phyloP scores from a whole-genome alignment of 768 basidiomycete species.

The Tephrocybe rancida region DNA sequence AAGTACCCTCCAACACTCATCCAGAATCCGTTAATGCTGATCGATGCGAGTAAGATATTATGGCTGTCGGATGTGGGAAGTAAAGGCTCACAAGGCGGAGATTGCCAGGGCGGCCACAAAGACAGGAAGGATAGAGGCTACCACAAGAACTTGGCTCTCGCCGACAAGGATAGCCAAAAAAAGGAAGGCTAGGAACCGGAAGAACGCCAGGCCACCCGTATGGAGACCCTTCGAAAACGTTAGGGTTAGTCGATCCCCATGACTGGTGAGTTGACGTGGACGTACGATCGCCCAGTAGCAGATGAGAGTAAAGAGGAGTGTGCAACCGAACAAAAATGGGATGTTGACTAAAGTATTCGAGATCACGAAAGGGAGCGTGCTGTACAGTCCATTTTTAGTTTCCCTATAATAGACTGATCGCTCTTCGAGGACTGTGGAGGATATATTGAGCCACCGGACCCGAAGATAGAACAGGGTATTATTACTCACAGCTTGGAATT shows the following conservation, averaged over 20 bases:
- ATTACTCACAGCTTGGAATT: slow-evolving; percentile 48
- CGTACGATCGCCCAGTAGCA: slow-evolving; percentile 53
- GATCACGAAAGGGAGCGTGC: slow-evolving; percentile 53
- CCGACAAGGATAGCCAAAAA: slow-evolving; percentile 56
- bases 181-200: slow-evolving; percentile 55
- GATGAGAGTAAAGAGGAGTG: slow-evolving; percentile 48
- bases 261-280: slow-evolving; percentile 1
- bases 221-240: slow-evolving; percentile 45
- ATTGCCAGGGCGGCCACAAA: slow-evolving; percentile 65
- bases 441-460: not conserved
- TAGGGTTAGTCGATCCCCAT: not conserved
- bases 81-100: slow-evolving; percentile 39
- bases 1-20: slow-evolving; percentile 57
- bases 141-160: slow-evolving; percentile 51
- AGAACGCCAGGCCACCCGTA: slow-evolving; percentile 47
- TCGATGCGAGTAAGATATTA: not conserved
- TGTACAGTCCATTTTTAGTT: slow-evolving; percentile 58
- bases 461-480: no score
- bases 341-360: slow-evolving; percentile 55
- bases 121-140: slow-evolving; percentile 54
- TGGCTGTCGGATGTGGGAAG: not conserved
- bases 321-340: slow-evolving; percentile 56
- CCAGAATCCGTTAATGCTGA: slow-evolving; percentile 54
- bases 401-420: slow-evolving; percentile 59
- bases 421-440: slow-evolving; percentile 55